Evolutionary conservation across 2,329 filamentous ascomycete genomes (phyloP).

Genomic region (Chaetomiaceae sp.): DNA sequence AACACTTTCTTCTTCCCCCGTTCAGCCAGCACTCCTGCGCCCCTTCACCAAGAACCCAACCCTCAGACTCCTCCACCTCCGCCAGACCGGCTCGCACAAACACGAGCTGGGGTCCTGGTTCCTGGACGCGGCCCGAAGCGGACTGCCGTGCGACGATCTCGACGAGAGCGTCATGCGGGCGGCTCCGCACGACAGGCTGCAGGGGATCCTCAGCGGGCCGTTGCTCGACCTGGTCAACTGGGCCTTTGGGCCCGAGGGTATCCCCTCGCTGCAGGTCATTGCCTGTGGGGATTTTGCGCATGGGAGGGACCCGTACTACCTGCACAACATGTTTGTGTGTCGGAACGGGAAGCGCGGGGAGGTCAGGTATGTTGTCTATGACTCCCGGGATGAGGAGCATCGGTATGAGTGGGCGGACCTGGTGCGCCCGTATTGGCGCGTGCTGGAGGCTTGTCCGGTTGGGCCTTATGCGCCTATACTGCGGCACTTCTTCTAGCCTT

Average conservation of each 20-base stretch:
- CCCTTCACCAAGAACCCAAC: not conserved
- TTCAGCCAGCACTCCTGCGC: not conserved
- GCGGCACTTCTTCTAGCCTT: not conserved
- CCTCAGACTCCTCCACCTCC: conserved; percentile 4
- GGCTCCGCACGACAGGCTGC: not conserved
- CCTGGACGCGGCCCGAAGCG: not conserved
- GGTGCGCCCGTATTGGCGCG: not conserved
- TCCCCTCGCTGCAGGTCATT: conserved; percentile 3
- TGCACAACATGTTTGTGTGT: conserved; percentile 10
- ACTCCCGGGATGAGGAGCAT: not conserved
- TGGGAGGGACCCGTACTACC: not conserved
- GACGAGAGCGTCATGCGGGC: not conserved
- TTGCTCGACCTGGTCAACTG: conserved; percentile 2
- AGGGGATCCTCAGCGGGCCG: not conserved
- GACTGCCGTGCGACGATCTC: not conserved
- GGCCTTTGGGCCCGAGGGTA: conserved; percentile 4
- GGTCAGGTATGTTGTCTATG: not conserved
- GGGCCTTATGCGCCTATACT: not conserved
- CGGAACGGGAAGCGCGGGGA: not conserved
- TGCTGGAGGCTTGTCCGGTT: not conserved
- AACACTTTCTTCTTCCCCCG: not conserved
- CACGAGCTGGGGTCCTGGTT: not conserved
- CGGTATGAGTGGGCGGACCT: not conserved
- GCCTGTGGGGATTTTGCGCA: conserved; percentile 11
- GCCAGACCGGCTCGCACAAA: conserved; percentile 1